Evolutionary conservation across 1,284 basidiomycete genomes (phyloP), one percentile per base, ranked within the genome.

Genomic region (Moniliophthora roreri): DNA sequence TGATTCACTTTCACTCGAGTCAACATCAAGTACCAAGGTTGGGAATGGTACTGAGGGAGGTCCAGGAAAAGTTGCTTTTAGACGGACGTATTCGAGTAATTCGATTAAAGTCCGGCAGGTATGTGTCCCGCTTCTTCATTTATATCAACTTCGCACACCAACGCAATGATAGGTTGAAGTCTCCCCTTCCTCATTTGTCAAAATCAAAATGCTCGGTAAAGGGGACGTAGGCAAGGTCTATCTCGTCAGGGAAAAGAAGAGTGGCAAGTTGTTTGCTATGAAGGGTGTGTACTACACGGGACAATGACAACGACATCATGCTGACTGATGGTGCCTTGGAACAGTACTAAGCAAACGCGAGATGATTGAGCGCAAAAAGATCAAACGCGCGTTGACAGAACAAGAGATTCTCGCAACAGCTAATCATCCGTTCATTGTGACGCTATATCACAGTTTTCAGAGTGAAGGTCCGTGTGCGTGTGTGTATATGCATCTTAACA

Each of bases 311-410:
- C n/a, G n/a, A n/a, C n/a, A n/a, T n/a, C 28, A 40, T 3, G 10
- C 51, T 37, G 38, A 53, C 53, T 39, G 52, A 51, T 52, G 54
- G 58, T 59, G 52, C 34, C 47, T 59, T 58, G 63, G 52, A 64
- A 61, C 72, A 94, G 95, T 98, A 16, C 76, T 98, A 44, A 95
- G 92, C 49, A 98, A 98, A 77, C 92, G 90, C 78, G 95, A 98
- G 76, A 97, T 98, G 95, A 94, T 98, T 71, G 92, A 95, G 74
- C 85, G 95, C 62, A 95, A 95, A 78, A 98, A 98, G 79, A 95
- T 98, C 76, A 97, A 98, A 72, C 87, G 95, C 58, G 95, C 95
- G 13, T 71, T 98, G 62, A 96, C 95, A 7, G 95, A 98, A 73
- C 95, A 97, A 75, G 95, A 97, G 72, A 98, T 98, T 61, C 80